phyloP scores from a whole-genome alignment of 306 rosid genomes.

The Leucaena leucocephala region DNA sequence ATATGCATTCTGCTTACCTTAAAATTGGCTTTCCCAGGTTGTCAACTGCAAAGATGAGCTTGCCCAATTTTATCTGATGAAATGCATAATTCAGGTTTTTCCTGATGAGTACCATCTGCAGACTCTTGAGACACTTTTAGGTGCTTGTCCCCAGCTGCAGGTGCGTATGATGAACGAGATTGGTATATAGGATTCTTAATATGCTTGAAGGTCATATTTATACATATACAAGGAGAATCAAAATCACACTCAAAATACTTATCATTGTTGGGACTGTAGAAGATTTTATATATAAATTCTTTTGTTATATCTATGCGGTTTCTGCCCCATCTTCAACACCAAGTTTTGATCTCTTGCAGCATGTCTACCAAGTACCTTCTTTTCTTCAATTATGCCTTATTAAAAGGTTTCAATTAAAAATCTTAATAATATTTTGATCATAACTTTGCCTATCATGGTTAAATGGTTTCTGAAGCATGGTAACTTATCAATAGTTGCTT shows the following conservation, averaged over 20 bases:
- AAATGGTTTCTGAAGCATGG: background rate
- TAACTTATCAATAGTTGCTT: slow-evolving; percentile 17
- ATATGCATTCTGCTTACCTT: slow-evolving; percentile 33
- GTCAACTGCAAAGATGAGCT: slow-evolving; percentile 96
- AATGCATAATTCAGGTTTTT: slow-evolving; percentile 95
- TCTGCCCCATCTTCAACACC: background rate
- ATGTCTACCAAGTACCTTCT: background rate
- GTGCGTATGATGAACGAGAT: slow-evolving; percentile 44
- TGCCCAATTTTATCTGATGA: slow-evolving; percentile 94
- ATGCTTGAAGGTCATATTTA: slow-evolving; percentile 7
- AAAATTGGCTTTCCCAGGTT: slow-evolving; percentile 62
- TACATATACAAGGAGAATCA: background rate
- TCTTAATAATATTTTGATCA: background rate
- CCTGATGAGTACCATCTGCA: slow-evolving; percentile 94
- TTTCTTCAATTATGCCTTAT: slow-evolving; percentile 2
- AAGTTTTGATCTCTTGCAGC: slow-evolving; percentile 17
- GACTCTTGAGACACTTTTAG: slow-evolving; percentile 81
- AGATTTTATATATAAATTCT: background rate
- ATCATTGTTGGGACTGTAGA: background rate
- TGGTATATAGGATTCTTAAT: slow-evolving; percentile 9
- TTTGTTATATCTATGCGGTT: background rate
- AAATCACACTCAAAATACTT: background rate
- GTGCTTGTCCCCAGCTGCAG: slow-evolving; percentile 96
- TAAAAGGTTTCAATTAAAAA: background rate
- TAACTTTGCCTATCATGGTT: background rate